Evolutionary conservation across 1,139 yeast genomes (phyloP), one percentile per base, ranked within the genome.

Genomic region (Zygoascus sp.): DNA sequence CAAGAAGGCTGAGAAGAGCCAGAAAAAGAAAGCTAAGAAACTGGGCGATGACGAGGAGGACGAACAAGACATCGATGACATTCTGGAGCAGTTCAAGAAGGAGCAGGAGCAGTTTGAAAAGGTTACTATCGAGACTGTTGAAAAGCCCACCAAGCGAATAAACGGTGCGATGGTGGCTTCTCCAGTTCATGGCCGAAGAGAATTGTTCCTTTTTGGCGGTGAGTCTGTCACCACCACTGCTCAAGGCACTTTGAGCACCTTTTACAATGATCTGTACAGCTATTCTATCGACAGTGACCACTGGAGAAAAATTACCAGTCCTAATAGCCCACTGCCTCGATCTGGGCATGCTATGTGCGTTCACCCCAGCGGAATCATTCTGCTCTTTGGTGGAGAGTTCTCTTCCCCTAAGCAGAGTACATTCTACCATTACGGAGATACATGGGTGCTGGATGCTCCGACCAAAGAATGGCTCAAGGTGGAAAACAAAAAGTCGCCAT

Each of bases 351-450:
- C 96, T 2, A 85, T 89, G 89, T 83, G 92, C 55, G 83, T 88
- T 0, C 97, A 92, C 64, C 96, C 97, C 1, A 81, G 90, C 2
- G 97, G 97, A 7, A 69, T 89, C 1, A 76, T 87, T 21, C 67
- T 92, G 51, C 67, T 92, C 73, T 92, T 88, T 69, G 98, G 97
- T 45, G 98, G 98, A 56, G 98, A 92, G 66, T 92, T 92, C 59
- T 87, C 97, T 1, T 86, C 96, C 6, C 97, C 97, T 2, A 92
- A 90, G 61, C 98, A 92, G 65, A 81, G 89, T 44, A 88, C 97
- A 0, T 92, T 92, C 65, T 94, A 92, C 65, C 98, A 92, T 66
- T 92, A 88, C 64, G 94, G 96, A 16, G 98, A 92, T 61, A 84
- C 96, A 2, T 92, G 97, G 97, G 74, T 90, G 46, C 70, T 92